Evolutionary conservation across 2,329 filamentous ascomycete genomes (phyloP).

Genomic region (Verticillium tricorpus): DNA sequence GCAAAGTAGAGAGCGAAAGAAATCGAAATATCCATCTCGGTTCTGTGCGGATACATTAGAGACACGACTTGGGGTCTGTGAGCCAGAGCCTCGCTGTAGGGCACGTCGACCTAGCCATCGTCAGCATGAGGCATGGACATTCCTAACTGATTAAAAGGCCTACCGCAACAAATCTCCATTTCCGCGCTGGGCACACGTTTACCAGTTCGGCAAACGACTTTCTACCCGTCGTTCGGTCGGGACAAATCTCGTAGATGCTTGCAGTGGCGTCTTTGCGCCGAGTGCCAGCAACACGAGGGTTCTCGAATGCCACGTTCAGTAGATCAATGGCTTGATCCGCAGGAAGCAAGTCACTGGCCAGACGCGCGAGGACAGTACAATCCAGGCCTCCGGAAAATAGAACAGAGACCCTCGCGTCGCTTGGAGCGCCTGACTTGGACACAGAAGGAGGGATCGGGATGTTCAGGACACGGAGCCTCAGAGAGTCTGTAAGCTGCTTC

Average conservation of each 20-base stretch:
- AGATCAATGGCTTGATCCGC: constrained; percentile 70
- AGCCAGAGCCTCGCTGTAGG: constrained; percentile 67
- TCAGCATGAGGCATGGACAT: background rate
- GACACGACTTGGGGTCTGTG: constrained; percentile 67
- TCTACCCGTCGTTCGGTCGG: constrained; percentile 83
- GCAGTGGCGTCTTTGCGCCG: constrained; percentile 27
- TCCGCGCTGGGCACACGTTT: constrained; percentile 61
- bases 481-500: constrained; percentile 52
- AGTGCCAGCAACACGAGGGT: constrained; percentile 67
- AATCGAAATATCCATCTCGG: constrained; percentile 98
- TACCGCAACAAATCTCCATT: constrained; percentile 79
- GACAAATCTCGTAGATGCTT: constrained; percentile 72
- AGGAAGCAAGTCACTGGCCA: constrained; percentile 74
- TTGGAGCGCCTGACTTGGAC: constrained; percentile 7
- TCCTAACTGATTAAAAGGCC: constrained; percentile 16
- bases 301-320: constrained; percentile 95
- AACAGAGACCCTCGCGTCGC: constrained; percentile 61
- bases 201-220: constrained; percentile 73
- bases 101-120: constrained; percentile 62
- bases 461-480: constrained; percentile 59
- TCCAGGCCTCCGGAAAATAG: constrained; percentile 94
- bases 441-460: constrained; percentile 54
- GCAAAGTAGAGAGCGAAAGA: constrained; percentile 93
- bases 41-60: constrained; percentile 89
- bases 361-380: constrained; percentile 79